phyloP scores from a whole-genome alignment of 2,329 filamentous ascomycete genomes.

The Chrysoporthe puriensis region DNA sequence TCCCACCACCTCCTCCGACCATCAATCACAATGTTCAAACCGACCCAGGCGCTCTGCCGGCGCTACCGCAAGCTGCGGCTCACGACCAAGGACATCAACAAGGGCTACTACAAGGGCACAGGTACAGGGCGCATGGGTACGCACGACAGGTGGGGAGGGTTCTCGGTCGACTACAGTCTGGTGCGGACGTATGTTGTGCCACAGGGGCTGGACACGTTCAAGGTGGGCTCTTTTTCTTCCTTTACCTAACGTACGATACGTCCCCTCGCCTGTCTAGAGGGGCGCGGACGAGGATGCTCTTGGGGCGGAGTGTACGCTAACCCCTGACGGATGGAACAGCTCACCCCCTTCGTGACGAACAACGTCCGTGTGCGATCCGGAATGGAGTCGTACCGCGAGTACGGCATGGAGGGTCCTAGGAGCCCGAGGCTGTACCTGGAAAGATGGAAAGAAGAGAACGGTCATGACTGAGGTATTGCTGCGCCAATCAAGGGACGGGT shows the following conservation, averaged over 20 bases:
- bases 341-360: slow-evolving; percentile 77
- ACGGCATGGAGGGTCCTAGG: slow-evolving; percentile 54
- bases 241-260: too few species aligned
- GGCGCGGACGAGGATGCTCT: not conserved
- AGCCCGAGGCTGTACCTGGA: slow-evolving; percentile 65
- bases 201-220: slow-evolving; percentile 67
- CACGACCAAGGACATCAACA: slow-evolving; percentile 90
- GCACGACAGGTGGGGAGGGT: slow-evolving; percentile 83
- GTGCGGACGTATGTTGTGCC: slow-evolving; percentile 91
- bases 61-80: slow-evolving; percentile 76
- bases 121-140: slow-evolving; percentile 84
- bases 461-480: slow-evolving; percentile 51
- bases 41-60: slow-evolving; percentile 68
- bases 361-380: slow-evolving; percentile 53
- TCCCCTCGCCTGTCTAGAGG: too few species aligned
- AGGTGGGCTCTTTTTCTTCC: slow-evolving; percentile 54
- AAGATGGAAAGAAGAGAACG: slow-evolving; percentile 71
- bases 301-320: slow-evolving; percentile 25
- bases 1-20: not conserved
- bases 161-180: slow-evolving; percentile 81
- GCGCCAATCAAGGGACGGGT: not conserved
- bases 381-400: slow-evolving; percentile 22
- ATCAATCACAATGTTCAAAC: slow-evolving; percentile 58
- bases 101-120: slow-evolving; percentile 97
- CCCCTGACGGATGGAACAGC: slow-evolving; percentile 48